Percentiles rank a stretch among this genome's conserved stretches.
phyloP scores from a whole-genome alignment of 192 early-diverging fungal genomes.

The Backusella australiensis region DNA sequence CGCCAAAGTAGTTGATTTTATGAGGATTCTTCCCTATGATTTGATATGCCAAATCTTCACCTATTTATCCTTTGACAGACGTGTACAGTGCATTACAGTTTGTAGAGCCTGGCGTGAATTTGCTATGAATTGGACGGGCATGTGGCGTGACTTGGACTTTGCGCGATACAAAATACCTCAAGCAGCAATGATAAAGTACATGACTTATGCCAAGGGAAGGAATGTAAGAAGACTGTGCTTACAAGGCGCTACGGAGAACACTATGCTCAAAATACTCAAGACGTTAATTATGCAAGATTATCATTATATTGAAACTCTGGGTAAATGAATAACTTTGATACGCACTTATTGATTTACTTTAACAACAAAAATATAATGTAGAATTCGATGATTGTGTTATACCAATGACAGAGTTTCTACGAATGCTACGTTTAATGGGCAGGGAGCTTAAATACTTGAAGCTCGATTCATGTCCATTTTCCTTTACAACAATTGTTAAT shows the following conservation, averaged over 20 bases:
- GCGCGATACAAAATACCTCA: neutral
- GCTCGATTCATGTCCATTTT: neutral
- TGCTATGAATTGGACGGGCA: constrained; percentile 10
- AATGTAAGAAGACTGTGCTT: neutral
- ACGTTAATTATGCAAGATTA: neutral
- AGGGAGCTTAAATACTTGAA: constrained; percentile 2
- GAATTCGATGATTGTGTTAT: constrained; percentile 1
- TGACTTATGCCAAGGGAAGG: constrained; percentile 1
- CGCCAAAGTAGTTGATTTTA: neutral
- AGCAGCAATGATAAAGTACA: neutral
- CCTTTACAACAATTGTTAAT: neutral
- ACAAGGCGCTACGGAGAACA: neutral
- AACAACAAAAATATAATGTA: neutral
- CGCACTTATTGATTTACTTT: too few relatives aligned
- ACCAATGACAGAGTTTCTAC: neutral
- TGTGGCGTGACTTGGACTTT: constrained; percentile 18
- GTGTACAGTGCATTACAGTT: neutral
- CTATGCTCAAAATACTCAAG: neutral
- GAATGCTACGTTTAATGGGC: constrained; percentile 7
- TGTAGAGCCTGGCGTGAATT: constrained; percentile 13
- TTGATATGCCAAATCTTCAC: neutral
- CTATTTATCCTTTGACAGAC: constrained; percentile 3
- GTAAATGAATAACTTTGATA: neutral
- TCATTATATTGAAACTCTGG: constrained; percentile 10
- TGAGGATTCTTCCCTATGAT: constrained; percentile 13